phyloP scores from a whole-genome alignment of 371 early-diverging fungal species.

The Mortierella sp. region DNA sequence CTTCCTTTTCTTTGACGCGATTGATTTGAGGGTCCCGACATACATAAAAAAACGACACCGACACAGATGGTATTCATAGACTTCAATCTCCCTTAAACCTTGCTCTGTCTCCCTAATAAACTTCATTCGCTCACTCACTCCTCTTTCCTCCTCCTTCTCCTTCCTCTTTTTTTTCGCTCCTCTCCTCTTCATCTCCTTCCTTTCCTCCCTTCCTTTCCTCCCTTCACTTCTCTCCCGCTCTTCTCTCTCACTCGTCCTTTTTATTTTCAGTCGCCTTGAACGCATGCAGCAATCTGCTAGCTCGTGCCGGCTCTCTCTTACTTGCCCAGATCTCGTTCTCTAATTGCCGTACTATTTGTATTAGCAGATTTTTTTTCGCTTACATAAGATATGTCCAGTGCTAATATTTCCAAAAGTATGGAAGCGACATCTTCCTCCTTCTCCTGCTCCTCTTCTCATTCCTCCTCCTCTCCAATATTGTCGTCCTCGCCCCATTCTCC shows the following conservation, averaged over 20 bases:
- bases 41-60: background rate
- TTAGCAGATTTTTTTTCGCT: background rate
- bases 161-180: no score
- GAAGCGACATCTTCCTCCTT: background rate
- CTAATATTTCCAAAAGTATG: constrained; percentile 5
- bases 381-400: background rate
- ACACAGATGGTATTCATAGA: background rate
- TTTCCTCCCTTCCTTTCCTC: background rate
- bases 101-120: background rate
- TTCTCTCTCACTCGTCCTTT: background rate
- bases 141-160: background rate
- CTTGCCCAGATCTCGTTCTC: background rate
- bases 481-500: background rate
- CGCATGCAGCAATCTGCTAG: background rate
- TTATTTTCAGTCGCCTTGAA: background rate
- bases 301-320: no score
- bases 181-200: constrained; percentile 6
- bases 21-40: background rate
- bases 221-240: background rate
- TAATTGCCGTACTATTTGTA: background rate
- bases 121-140: background rate
- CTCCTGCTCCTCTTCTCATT: background rate
- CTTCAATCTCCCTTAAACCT: background rate
- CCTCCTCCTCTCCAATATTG: background rate
- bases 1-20: background rate